Base-by-base conservation (phyloP, 805 yeast genomes). In the Lipomyces starkeyi region DNA sequence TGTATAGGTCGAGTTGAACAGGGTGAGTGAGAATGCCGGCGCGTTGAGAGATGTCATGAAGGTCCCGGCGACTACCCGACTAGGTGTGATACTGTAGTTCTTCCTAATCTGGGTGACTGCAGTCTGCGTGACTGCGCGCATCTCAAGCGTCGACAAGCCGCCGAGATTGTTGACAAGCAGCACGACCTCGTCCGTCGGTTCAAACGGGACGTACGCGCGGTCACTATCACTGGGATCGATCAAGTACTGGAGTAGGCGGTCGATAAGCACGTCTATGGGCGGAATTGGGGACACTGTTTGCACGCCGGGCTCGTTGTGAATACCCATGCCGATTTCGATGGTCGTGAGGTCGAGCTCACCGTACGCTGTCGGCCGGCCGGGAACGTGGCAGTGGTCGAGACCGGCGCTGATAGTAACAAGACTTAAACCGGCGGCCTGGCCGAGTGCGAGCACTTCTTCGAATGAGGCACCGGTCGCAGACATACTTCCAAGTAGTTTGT, bases 281-380 rank as follows among this genome's bases (percentile, higher is more conserved):
- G 98, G 97, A 73, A 93, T 86, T 20, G 90, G 89, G 20, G 82
- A 79, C 54, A 86, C 76, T 68, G 86, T 84, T 75, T 84, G 83
- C 65, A 88, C 88, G 70, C 98, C 98, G 0, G 97, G 95, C 78
- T 93, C 98, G 75, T 93, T 93, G 79, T 93, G 98, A 68, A 93
- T 93, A 59, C 98, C 98, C 88, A 93, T 89, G 34, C 98, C 98
- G 68, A 93, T 83, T 77, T 93, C 98, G 76, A 90, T 88, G 77
- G 90, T 91, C 67, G 86, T 81, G 3, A 78, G 83, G 32, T 79
- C 83, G 68, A 91, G 83, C 64, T 78, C 78, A 25, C 81, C 80
- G 73, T 85, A 88, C 64, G 83, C 84, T 5, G 71, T 65, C 6
- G 62, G 53, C 73, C 90, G 85, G 4, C 97, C 97, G 3, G 98